These are phyloP conservation scores for Mallotus repandus DNA, from an alignment of 441 rosid genomes.

Conservation along the genomic window DNA sequence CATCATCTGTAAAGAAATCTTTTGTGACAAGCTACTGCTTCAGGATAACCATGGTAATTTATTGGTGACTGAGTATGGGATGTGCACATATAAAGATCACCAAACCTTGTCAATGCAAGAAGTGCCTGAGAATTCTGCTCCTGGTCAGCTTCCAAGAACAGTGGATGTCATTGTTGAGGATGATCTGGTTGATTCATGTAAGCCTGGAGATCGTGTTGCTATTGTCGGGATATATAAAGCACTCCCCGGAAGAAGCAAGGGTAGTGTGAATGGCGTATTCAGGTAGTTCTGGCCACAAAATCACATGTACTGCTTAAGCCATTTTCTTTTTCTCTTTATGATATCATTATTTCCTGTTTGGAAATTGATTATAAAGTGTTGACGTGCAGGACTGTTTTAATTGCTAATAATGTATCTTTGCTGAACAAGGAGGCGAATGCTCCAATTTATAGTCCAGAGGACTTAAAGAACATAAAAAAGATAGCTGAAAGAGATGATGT, in stretches of 20 bases:
- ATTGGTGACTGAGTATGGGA: conserved; percentile 92
- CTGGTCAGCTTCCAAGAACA: conserved; percentile 98
- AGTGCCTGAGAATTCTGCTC: conserved; percentile 98
- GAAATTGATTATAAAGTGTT: conserved; percentile 25
- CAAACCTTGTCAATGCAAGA: conserved; percentile 98
- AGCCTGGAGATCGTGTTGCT: conserved; percentile 98
- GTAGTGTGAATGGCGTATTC: conserved; percentile 95
- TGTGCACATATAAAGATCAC: conserved; percentile 94
- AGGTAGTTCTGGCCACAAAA: conserved; percentile 44
- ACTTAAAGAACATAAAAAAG: conserved; percentile 76
- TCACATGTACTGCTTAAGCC: background rate
- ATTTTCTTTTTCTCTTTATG: conserved; percentile 7
- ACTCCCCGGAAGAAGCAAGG: conserved; percentile 91
- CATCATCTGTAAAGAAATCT: conserved; percentile 10
- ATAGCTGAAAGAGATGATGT: conserved; percentile 86
- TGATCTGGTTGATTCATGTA: conserved; percentile 93
- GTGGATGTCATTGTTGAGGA: conserved; percentile 96
- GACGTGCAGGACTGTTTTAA: conserved; percentile 74
- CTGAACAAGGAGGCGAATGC: conserved; percentile 98
- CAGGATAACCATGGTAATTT: conserved; percentile 90
- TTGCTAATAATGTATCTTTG: conserved; percentile 81
- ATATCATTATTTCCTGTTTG: conserved; percentile 14
- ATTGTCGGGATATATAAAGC: conserved; percentile 92
- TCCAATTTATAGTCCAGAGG: conserved; percentile 78
- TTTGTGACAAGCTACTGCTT: conserved; percentile 26